Percentiles rank a stretch among this genome's conserved stretches.
Evolutionary conservation across 1,284 basidiomycete species (phyloP).

Genomic region (Neonothopanus nambi): DNA sequence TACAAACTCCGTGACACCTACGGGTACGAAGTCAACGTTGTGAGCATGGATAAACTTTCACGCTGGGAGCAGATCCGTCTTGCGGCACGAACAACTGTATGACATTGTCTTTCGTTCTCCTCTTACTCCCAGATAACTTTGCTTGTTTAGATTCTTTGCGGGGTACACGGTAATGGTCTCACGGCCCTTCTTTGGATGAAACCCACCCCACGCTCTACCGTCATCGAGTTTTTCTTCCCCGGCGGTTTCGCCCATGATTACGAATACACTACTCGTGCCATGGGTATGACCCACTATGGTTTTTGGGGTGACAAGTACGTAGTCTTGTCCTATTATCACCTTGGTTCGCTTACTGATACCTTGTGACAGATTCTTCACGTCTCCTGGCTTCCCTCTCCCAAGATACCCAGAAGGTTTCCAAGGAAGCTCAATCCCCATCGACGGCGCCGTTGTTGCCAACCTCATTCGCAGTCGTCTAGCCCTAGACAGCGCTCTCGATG

Average conservation of each 20-base stretch:
- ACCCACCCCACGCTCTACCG: slow-evolving; percentile 60
- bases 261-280: slow-evolving; percentile 68
- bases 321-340: not conserved
- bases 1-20: slow-evolving; percentile 32
- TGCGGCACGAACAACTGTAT: slow-evolving; percentile 36
- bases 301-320: slow-evolving; percentile 77
- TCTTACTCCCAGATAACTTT: not conserved
- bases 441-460: slow-evolving; percentile 52
- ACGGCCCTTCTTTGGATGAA: slow-evolving; percentile 81
- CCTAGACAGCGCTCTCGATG: not conserved
- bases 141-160: slow-evolving; percentile 63
- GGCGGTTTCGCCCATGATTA: slow-evolving; percentile 82
- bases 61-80: slow-evolving; percentile 37
- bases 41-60: slow-evolving; percentile 34
- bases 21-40: slow-evolving; percentile 34
- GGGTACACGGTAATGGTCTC: slow-evolving; percentile 81
- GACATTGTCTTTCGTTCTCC: slow-evolving; percentile 18
- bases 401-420: slow-evolving; percentile 80
- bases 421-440: slow-evolving; percentile 65
- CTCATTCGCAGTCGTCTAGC: slow-evolving; percentile 40
- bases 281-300: slow-evolving; percentile 75
- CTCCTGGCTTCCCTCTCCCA: slow-evolving; percentile 54
- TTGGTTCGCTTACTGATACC: slow-evolving; percentile 1
- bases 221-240: slow-evolving; percentile 83
- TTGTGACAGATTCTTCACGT: slow-evolving; percentile 39